A percentile compares a stretch with the other conserved stretches of the same genome.
Evolutionary conservation across 345 rosid species (phyloP).

Genomic region (Melastoma malabathricum): DNA sequence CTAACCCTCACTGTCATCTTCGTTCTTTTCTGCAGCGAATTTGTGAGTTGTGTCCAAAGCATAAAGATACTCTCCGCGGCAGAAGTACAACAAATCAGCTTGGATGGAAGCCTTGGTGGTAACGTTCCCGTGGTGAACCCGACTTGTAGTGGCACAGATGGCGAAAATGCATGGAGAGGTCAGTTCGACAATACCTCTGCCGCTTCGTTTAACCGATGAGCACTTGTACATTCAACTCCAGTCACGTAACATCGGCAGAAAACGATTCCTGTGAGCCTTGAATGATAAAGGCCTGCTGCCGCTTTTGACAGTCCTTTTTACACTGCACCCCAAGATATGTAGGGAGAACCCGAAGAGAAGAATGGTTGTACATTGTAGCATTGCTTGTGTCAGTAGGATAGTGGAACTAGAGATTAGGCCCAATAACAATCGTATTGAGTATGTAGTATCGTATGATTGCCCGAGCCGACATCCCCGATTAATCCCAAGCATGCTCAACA

Average conservation of each 20-base stretch:
- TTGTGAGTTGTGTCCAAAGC: conserved; percentile 80
- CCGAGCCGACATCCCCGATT: no score
- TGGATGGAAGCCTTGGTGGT: conserved; percentile 85
- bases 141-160: conserved; percentile 78
- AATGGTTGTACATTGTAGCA: no score
- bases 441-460: no score
- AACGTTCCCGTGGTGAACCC: conserved; percentile 53
- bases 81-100: conserved; percentile 91
- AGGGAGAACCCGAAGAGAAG: no score
- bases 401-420: no score
- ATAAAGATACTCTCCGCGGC: conserved; percentile 82
- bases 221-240: no score
- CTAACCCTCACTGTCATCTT: conserved; percentile 6
- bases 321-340: no score
- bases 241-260: no score
- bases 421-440: no score
- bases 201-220: conserved; percentile 64
- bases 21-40: conserved; percentile 47
- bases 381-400: no score
- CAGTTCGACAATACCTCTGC: conserved; percentile 73
- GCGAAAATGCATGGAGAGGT: conserved; percentile 82
- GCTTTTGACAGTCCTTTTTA: no score
- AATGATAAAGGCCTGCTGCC: background rate
- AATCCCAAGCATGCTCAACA: no score
- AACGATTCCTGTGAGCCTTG: background rate